Conservation (phyloP, 1,139 yeast genomes). For the Candida labiduridarum region DNA sequence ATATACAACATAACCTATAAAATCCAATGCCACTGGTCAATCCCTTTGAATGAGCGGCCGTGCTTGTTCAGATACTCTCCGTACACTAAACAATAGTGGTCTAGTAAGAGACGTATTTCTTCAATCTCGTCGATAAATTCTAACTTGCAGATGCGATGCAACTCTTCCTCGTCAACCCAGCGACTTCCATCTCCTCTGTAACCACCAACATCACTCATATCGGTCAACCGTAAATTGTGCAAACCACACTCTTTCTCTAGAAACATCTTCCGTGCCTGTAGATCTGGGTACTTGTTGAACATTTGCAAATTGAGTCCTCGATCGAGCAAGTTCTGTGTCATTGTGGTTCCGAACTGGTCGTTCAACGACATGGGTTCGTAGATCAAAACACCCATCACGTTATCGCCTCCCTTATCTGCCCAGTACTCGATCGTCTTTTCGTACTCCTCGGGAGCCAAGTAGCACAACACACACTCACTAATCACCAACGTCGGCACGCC, state of each 20-base stretch:
- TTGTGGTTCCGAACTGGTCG: conserved; percentile 79
- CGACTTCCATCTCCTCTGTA: conserved; percentile 28
- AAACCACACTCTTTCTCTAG: conserved; percentile 25
- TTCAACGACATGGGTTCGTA: conserved; percentile 85
- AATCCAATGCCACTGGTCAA: conserved; percentile 17
- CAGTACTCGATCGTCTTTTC: conserved; percentile 50
- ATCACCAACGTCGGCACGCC: conserved; percentile 67
- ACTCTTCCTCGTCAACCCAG: conserved; percentile 55
- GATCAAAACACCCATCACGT: conserved; percentile 48
- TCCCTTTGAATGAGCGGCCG: conserved; percentile 7
- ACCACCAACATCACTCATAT: conserved; percentile 62
- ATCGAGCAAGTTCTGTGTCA: conserved; percentile 69
- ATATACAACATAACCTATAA: not conserved
- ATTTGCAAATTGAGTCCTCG: conserved; percentile 77
- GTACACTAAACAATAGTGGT: conserved; percentile 65
- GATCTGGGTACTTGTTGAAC: conserved; percentile 37
- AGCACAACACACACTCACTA: conserved; percentile 91
- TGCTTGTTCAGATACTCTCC: conserved; percentile 19
- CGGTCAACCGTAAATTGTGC: conserved; percentile 37
- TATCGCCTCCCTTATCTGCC: conserved; percentile 22
- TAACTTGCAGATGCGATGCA: conserved; percentile 54
- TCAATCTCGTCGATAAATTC: conserved; percentile 91
- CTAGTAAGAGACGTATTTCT: conserved; percentile 71
- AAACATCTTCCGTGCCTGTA: conserved; percentile 47
- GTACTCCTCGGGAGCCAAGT: conserved; percentile 63